Evolutionary conservation across 1,139 yeast genomes (phyloP).

Genomic region (Kodamaea suecica): DNA sequence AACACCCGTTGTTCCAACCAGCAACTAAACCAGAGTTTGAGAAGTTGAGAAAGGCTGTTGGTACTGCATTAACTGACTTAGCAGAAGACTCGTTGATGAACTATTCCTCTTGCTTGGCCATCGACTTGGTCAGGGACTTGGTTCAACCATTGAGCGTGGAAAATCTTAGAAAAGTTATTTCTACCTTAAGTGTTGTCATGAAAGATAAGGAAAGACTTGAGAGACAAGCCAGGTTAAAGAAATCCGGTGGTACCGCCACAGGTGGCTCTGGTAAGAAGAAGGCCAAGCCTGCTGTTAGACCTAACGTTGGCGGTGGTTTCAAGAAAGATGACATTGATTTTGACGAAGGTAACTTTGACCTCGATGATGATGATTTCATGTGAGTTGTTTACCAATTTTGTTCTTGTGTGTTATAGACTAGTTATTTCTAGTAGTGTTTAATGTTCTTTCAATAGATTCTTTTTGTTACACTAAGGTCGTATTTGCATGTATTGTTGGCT

Average conservation of each 20-base stretch:
- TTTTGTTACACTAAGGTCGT: no score
- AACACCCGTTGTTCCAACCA: conserved; percentile 78
- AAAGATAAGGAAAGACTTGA: conserved; percentile 89
- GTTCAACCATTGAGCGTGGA: conserved; percentile 79
- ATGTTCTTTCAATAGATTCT: neutral
- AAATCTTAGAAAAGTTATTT: conserved; percentile 77
- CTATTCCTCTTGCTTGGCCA: conserved; percentile 73
- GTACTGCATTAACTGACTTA: conserved; percentile 62
- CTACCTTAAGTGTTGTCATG: conserved; percentile 76
- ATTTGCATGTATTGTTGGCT: neutral
- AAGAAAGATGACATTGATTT: conserved; percentile 67
- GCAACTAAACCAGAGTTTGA: conserved; percentile 80
- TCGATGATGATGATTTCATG: conserved; percentile 88
- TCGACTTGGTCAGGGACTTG: conserved; percentile 82
- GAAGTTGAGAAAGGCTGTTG: conserved; percentile 74
- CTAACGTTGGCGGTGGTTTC: conserved; percentile 75
- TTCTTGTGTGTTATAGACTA: neutral
- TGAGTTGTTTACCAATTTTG: conserved; percentile 27
- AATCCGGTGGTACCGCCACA: conserved; percentile 80
- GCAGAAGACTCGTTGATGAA: conserved; percentile 61
- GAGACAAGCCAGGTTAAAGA: conserved; percentile 76
- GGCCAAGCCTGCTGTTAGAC: conserved; percentile 71
- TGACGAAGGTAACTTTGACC: conserved; percentile 48
- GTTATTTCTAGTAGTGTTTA: neutral
- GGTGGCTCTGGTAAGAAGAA: conserved; percentile 97